Conservation (phyloP, 2,329 filamentous ascomycete genomes). For the Aspergillus pseudonomiae region DNA sequence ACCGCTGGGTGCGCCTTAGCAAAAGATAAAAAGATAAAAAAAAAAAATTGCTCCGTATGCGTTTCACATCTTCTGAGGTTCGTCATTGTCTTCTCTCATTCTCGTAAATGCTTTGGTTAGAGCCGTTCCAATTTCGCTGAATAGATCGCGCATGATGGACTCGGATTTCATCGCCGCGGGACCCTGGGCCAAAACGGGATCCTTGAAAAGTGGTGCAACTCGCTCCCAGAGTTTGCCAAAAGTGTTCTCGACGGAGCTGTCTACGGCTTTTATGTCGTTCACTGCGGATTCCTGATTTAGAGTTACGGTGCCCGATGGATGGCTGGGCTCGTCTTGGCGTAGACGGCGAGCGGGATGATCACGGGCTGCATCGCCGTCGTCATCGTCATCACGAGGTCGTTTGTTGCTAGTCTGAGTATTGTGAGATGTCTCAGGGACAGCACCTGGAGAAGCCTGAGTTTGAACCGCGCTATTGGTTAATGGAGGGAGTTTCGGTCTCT, state of each 20-base stretch:
- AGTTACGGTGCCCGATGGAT: slow-evolving; percentile 6
- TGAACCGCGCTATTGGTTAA: background rate
- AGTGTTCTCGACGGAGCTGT: slow-evolving; percentile 14
- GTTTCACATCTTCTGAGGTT: slow-evolving; percentile 2
- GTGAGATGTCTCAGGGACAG: background rate
- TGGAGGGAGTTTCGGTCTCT: background rate
- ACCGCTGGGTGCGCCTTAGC: background rate
- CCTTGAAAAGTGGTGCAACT: slow-evolving; percentile 17
- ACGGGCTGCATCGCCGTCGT: slow-evolving; percentile 7
- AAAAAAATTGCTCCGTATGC: background rate
- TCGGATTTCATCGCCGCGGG: slow-evolving; percentile 18
- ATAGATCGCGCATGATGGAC: slow-evolving; percentile 22
- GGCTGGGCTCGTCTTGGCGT: slow-evolving; percentile 11
- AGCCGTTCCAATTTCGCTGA: slow-evolving; percentile 21
- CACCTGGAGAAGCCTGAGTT: background rate
- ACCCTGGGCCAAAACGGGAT: slow-evolving; percentile 12
- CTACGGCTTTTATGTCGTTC: slow-evolving; percentile 4
- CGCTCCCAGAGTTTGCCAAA: slow-evolving; percentile 21
- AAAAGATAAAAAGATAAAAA: background rate
- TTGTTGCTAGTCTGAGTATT: slow-evolving; percentile 9
- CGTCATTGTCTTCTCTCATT: slow-evolving; percentile 14
- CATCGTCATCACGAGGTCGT: slow-evolving; percentile 18
- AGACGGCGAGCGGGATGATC: slow-evolving; percentile 20
- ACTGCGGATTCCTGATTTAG: slow-evolving; percentile 7
- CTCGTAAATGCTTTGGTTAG: slow-evolving; percentile 19